Evolutionary conservation across 306 rosid species (phyloP), one percentile per base, ranked within the genome.

Genomic region (Ammopiptanthus mongolicus): DNA sequence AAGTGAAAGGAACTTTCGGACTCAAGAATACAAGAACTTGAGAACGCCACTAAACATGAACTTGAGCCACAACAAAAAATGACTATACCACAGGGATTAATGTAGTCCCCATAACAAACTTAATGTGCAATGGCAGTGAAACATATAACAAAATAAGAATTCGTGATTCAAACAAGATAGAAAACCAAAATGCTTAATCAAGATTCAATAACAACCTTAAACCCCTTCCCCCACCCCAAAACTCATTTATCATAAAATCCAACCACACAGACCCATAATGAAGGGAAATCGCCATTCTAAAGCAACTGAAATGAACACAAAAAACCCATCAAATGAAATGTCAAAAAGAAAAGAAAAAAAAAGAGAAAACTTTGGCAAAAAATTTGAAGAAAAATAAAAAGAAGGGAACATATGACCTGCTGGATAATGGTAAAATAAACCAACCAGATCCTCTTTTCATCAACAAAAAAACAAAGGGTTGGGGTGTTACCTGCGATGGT

Each of bases 351-450:
- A n/a, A 42, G 66, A 5, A 42, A 71, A 29, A 5, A 3, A 1
- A 47, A n/a, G n/a, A n/a, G n/a, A 66, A 69, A 74, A 55, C 66
- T 44, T 48, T 10, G 21, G 42, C 36, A 48, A 8, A 56, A 74
- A 18, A 51, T 6, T 8, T 1, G 0, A 42, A 42, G 18, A 50
- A 14, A 28, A 12, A 62, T 8, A 25, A 25, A 60, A 64, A 58
- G 14, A 14, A 15, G 2, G 22, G 15, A 37, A 78, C 18, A 74
- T 5, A 22, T 53, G 69, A 90, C 97, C 98, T 91, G 88, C 2
- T 85, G 91, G 63, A 91, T 78, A 86, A 94, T 71, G 41, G 88
- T 78, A 33, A 94, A 81, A 80, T 87, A 94, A 80, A 90, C 81
- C 98, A n/a, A n/a, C n/a, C n/a, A n/a, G n/a, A n/a, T n/a, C n/a